Conservation (phyloP, 176 grass and related monocot species). For the Eragrostis nindensis region DNA sequence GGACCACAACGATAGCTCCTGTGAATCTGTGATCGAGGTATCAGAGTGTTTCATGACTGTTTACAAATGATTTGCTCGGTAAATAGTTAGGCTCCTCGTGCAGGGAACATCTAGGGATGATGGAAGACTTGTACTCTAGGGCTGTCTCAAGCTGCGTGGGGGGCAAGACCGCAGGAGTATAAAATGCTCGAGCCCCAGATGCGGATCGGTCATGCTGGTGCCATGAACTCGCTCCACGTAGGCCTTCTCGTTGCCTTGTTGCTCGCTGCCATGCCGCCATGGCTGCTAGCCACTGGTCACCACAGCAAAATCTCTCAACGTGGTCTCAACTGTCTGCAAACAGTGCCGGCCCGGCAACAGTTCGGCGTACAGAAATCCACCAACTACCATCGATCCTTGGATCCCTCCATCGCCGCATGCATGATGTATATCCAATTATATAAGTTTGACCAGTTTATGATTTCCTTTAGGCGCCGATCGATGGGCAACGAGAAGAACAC, state of each 20-base stretch:
- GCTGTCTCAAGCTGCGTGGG: constrained; percentile 36
- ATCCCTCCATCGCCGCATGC: constrained; percentile 27
- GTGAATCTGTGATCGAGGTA: neutral
- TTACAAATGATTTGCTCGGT: constrained; percentile 38
- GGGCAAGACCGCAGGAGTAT: neutral
- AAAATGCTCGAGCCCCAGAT: constrained; percentile 20
- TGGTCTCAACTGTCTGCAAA: constrained; percentile 1
- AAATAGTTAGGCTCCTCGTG: neutral
- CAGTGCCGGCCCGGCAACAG: constrained; percentile 32
- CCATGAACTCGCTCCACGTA: constrained; percentile 31
- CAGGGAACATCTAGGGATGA: constrained; percentile 53
- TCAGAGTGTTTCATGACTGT: constrained; percentile 22
- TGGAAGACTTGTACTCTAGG: constrained; percentile 42
- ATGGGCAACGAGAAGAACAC: neutral
- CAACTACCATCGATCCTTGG: constrained; percentile 48
- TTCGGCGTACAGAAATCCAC: constrained; percentile 43
- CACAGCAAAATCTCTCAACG: constrained; percentile 13
- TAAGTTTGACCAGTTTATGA: constrained; percentile 28
- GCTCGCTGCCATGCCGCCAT: neutral
- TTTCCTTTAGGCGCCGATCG: neutral
- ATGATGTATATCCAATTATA: constrained; percentile 47
- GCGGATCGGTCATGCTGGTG: constrained; percentile 24
- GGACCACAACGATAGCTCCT: no score
- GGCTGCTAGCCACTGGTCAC: neutral
- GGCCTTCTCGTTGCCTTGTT: constrained; percentile 24